phyloP scores from a whole-genome alignment of 176 grass and related monocot species.

The Eremochloa ophiuroides region DNA sequence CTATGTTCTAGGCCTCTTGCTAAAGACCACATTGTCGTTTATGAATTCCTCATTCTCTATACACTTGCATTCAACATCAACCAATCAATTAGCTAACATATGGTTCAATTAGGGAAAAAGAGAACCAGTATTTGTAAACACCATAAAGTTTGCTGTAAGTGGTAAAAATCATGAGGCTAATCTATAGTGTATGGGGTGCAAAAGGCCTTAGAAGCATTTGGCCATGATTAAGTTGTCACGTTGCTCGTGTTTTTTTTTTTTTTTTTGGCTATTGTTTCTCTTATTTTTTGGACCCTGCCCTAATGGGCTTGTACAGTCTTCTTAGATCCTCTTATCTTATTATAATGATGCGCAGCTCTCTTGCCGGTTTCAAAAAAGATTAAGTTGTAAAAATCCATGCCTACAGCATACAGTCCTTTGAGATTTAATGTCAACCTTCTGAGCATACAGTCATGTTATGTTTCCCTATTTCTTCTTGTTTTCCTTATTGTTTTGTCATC shows the following conservation, averaged over 20 bases:
- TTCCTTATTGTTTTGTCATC: not conserved
- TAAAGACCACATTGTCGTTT: not conserved
- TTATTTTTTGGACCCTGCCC: not conserved
- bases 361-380: not conserved
- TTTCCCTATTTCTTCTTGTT: constrained; percentile 11
- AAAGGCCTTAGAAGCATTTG: not conserved
- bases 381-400: not conserved
- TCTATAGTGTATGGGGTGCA: not conserved
- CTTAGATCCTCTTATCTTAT: not conserved
- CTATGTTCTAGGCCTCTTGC: not conserved
- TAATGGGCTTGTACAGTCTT: not conserved
- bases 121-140: not conserved
- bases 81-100: not conserved
- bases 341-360: not conserved
- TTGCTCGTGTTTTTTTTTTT: not conserved
- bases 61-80: not conserved
- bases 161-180: not conserved
- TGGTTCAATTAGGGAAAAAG: not conserved
- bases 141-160: not conserved
- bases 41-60: not conserved
- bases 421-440: not conserved
- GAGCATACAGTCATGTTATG: not conserved
- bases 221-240: not conserved
- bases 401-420: not conserved
- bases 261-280: not conserved